Evolutionary conservation across 805 yeast genomes (phyloP).

Genomic region (Jamesozyma piceae): DNA sequence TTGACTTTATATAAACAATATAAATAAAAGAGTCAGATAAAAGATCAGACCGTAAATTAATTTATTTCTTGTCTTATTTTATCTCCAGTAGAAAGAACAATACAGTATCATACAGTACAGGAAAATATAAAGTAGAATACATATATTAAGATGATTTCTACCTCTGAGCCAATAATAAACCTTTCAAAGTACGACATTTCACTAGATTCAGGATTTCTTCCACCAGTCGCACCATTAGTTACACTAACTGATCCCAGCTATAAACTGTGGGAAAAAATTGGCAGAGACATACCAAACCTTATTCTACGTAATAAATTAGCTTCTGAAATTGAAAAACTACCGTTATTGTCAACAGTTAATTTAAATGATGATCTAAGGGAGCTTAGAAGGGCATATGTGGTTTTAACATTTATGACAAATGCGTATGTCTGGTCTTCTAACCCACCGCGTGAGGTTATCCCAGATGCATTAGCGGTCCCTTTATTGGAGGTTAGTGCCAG

Average conservation of each 20-base stretch:
- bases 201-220: slow-evolving; percentile 68
- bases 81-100: no score
- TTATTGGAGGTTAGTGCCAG: slow-evolving; percentile 47
- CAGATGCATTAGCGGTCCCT: slow-evolving; percentile 62
- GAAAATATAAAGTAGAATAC: no score
- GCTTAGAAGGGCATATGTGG: slow-evolving; percentile 69
- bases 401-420: slow-evolving; percentile 72
- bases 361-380: slow-evolving; percentile 36
- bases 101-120: no score
- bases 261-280: slow-evolving; percentile 70
- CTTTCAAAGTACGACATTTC: slow-evolving; percentile 49
- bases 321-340: slow-evolving; percentile 52
- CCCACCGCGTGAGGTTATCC: slow-evolving; percentile 52
- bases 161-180: not conserved
- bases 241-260: slow-evolving; percentile 53
- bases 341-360: slow-evolving; percentile 41
- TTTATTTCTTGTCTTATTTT: no score
- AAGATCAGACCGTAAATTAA: no score
- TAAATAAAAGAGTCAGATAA: no score
- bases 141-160: not conserved
- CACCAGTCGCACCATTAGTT: slow-evolving; percentile 53
- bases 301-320: slow-evolving; percentile 58
- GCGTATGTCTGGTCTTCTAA: slow-evolving; percentile 85
- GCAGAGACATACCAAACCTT: slow-evolving; percentile 51
- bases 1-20: no score